Percentiles rank a stretch among this genome's conserved stretches.
Conservation (phyloP, 768 basidiomycete species). For the Hericium alpestre region DNA sequence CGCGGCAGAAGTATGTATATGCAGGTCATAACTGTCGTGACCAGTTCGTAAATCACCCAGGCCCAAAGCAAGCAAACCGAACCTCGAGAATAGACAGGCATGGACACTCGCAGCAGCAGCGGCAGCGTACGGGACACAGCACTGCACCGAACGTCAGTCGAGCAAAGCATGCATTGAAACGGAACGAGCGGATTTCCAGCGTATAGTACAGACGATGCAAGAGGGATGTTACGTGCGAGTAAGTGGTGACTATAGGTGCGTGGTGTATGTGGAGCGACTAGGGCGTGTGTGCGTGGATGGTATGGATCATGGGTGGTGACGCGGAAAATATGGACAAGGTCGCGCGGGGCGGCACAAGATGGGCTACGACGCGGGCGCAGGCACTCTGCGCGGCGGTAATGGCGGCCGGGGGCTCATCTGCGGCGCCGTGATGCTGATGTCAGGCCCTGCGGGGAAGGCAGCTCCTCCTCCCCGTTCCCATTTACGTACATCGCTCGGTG, state of each 20-base stretch:
- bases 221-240: background rate
- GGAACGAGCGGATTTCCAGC: background rate
- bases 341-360: background rate
- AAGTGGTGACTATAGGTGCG: too few species aligned
- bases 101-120: background rate
- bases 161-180: background rate
- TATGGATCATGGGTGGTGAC: background rate
- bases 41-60: background rate
- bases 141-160: background rate
- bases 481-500: slow-evolving; percentile 4
- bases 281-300: background rate
- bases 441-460: background rate
- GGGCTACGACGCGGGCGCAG: background rate
- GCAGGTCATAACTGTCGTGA: too few species aligned
- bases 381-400: slow-evolving; percentile 14
- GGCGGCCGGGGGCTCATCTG: slow-evolving; percentile 11
- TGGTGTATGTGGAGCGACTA: background rate
- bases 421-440: background rate
- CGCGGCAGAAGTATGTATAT: too few species aligned
- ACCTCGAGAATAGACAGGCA: background rate
- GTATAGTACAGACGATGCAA: background rate
- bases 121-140: too few species aligned
- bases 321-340: background rate
- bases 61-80: background rate
- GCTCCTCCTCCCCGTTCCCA: background rate